phyloP scores from a whole-genome alignment of 768 basidiomycete species.

The Suillus brevipes region DNA sequence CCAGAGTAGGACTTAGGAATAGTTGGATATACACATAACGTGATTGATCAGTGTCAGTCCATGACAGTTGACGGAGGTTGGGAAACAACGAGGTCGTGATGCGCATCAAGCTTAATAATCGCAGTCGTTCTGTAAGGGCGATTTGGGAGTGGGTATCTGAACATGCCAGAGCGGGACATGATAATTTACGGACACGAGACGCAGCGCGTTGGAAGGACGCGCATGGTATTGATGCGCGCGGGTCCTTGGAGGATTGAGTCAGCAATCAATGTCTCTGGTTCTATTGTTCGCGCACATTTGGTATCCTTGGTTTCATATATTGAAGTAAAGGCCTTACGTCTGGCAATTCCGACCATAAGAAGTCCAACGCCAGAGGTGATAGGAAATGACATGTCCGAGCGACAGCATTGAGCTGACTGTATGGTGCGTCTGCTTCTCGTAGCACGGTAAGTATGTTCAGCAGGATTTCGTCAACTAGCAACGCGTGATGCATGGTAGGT shows the following conservation, averaged over 20 bases:
- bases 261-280: neutral
- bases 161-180: neutral
- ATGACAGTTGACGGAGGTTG: neutral
- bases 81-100: neutral
- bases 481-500: constrained; percentile 1
- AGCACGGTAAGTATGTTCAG: constrained; percentile 1
- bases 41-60: constrained; percentile 6
- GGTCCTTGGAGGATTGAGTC: neutral
- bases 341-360: constrained; percentile 1
- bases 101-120: neutral
- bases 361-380: constrained; percentile 5
- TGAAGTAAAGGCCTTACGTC: neutral
- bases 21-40: constrained; percentile 2
- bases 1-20: constrained; percentile 3
- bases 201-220: neutral
- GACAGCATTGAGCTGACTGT: constrained; percentile 1
- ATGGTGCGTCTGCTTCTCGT: neutral
- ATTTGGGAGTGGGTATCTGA: neutral
- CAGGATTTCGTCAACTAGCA: neutral
- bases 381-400: constrained; percentile 1
- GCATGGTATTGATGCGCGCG: neutral
- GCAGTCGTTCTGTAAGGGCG: neutral
- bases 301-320: neutral
- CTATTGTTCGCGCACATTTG: neutral
- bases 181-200: constrained; percentile 3